Evolutionary conservation across 768 basidiomycete genomes (phyloP).

Genomic region (Tubosaeta sp.): DNA sequence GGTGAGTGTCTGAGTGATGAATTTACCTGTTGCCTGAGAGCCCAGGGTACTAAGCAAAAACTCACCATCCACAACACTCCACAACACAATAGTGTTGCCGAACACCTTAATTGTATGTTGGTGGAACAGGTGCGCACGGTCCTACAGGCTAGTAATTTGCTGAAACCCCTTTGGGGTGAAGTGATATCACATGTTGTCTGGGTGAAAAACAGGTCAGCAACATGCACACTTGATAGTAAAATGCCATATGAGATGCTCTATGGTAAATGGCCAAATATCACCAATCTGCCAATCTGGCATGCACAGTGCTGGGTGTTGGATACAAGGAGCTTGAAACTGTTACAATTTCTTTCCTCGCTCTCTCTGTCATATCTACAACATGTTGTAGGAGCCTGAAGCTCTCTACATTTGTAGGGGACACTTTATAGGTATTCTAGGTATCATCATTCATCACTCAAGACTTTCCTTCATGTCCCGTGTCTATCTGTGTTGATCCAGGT

Average conservation of each 20-base stretch:
- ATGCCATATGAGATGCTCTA: not conserved
- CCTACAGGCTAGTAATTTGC: not conserved
- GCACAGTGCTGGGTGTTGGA: not conserved
- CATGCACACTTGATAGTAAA: not conserved
- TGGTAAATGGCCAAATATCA: not conserved
- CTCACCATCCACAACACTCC: conserved; percentile 1
- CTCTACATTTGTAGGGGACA: too few species aligned
- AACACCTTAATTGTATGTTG: not conserved
- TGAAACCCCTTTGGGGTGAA: conserved; percentile 2
- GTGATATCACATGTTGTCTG: not conserved
- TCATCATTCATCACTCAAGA: too few species aligned
- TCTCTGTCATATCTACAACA: too few species aligned
- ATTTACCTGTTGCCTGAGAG: not conserved
- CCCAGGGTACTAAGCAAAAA: not conserved
- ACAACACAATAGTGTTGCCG: not conserved
- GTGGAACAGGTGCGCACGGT: not conserved
- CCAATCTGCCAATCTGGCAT: not conserved
- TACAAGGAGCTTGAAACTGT: not conserved
- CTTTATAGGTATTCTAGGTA: too few species aligned
- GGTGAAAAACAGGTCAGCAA: not conserved
- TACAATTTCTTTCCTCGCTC: too few species aligned
- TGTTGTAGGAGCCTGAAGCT: too few species aligned
- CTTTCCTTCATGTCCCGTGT: too few species aligned
- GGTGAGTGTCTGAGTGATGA: conserved; percentile 31
- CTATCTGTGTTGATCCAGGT: too few species aligned